A percentile compares a stretch with the other conserved stretches of the same genome.
These are phyloP conservation scores for Eimeria falciformis DNA, from an alignment of 169 alveolate genomes.

Conservation along the genomic window DNA sequence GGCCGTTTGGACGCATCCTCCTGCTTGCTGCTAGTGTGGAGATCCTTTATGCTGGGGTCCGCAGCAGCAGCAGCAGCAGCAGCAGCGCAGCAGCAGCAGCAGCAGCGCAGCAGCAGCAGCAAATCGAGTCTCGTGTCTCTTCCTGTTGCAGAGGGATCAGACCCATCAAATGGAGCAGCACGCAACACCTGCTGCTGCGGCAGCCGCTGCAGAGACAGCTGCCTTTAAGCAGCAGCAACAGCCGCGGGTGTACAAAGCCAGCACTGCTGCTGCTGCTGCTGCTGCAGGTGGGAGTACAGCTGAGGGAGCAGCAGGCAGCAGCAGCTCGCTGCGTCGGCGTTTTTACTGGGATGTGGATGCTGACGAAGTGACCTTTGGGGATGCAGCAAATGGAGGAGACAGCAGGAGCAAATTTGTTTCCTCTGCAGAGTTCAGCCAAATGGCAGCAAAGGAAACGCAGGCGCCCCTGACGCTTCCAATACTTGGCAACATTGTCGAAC, in stretches of 20 bases:
- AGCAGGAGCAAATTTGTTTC: conserved; percentile 7
- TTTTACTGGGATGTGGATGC: conserved; percentile 50
- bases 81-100: conserved; percentile 9
- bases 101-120: conserved; percentile 32
- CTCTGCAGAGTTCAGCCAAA: conserved; percentile 17
- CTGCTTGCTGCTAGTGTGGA: too few species aligned
- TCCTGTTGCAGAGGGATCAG: too few species aligned
- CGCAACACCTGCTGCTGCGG: conserved; percentile 10
- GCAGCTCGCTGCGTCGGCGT: conserved; percentile 19
- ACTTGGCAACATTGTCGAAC: not conserved
- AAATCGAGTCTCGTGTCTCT: not conserved
- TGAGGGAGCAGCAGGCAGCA: conserved; percentile 24
- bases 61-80: conserved; percentile 43
- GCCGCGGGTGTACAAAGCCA: conserved; percentile 38
- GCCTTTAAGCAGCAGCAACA: conserved; percentile 23
- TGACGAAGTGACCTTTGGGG: conserved; percentile 21
- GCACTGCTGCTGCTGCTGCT: not conserved
- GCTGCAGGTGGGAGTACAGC: conserved; percentile 20
- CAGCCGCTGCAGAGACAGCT: conserved; percentile 23
- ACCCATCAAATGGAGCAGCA: not conserved
- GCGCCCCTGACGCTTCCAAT: not conserved
- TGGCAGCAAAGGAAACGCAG: not conserved
- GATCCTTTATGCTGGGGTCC: too few species aligned
- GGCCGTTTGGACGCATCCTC: too few species aligned
- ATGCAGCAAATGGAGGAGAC: conserved; percentile 43